phyloP scores from a whole-genome alignment of 768 basidiomycete genomes.

The Lanmaoa pseudosensibilis region DNA sequence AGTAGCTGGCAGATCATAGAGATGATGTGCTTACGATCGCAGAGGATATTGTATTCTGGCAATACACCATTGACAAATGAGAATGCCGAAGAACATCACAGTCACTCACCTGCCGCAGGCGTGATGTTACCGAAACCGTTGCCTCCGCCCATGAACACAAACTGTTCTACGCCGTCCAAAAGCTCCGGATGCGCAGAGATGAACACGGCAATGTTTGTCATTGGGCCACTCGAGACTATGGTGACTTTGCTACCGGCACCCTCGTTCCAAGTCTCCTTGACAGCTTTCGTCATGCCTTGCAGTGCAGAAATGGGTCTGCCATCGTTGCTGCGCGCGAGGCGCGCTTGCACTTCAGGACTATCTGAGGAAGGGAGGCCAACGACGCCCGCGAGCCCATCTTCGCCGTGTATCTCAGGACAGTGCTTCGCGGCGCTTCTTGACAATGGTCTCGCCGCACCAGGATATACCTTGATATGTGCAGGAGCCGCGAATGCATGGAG shows the following conservation, averaged over 20 bases:
- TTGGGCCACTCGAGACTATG: conserved; percentile 76
- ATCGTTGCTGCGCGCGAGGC: conserved; percentile 45
- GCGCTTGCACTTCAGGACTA: conserved; percentile 47
- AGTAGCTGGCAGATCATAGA: neutral
- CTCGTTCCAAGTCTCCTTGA: conserved; percentile 55
- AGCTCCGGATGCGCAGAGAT: conserved; percentile 58
- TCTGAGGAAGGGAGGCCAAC: conserved; percentile 64
- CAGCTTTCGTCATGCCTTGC: conserved; percentile 62
- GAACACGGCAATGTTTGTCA: conserved; percentile 81
- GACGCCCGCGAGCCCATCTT: conserved; percentile 81
- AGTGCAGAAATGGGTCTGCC: conserved; percentile 53
- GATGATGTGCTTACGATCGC: conserved; percentile 64
- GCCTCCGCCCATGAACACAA: conserved; percentile 87
- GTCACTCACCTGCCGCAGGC: conserved; percentile 59
- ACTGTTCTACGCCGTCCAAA: conserved; percentile 45
- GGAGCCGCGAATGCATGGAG: conserved; percentile 73
- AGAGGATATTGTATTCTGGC: conserved; percentile 78
- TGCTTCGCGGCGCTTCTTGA: conserved; percentile 53
- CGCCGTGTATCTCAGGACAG: conserved; percentile 79
- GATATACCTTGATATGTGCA: conserved; percentile 55
- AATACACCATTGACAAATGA: neutral
- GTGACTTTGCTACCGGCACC: conserved; percentile 62
- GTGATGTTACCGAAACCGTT: conserved; percentile 82
- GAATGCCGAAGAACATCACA: neutral
- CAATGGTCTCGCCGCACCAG: conserved; percentile 71